Conservation (phyloP, 2,329 filamentous ascomycete genomes). For the Hypoxylon sp. region DNA sequence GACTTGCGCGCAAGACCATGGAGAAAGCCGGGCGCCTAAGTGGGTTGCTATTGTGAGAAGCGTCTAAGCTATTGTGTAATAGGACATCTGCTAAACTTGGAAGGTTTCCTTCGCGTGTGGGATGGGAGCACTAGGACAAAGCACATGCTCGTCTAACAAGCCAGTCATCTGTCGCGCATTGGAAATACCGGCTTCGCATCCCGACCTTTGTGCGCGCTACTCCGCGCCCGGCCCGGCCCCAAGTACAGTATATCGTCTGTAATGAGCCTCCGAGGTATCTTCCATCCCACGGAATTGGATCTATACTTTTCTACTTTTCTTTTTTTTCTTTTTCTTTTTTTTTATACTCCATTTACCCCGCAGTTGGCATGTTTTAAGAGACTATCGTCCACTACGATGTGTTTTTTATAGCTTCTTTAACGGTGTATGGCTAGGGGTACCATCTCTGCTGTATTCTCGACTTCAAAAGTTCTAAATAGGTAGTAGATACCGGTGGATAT, state of each 20-base stretch:
- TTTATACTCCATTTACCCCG: constrained; percentile 30
- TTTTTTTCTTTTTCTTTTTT: no score
- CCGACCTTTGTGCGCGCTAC: background rate
- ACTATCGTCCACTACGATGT: background rate
- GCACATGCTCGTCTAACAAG: constrained; percentile 12
- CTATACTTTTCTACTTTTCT: no score
- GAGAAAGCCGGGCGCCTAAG: constrained; percentile 13
- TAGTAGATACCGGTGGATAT: background rate
- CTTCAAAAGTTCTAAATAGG: background rate
- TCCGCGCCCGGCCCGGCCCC: constrained; percentile 27
- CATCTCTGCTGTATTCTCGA: background rate
- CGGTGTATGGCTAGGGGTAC: background rate
- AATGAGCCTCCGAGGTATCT: constrained; percentile 34
- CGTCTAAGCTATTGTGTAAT: constrained; percentile 24
- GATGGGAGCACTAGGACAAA: background rate
- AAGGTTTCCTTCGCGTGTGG: background rate
- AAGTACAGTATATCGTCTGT: constrained; percentile 24
- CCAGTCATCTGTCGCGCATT: constrained; percentile 39
- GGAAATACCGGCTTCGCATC: constrained; percentile 26
- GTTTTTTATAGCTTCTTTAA: background rate
- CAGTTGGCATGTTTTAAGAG: constrained; percentile 18
- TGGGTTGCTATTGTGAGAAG: constrained; percentile 3
- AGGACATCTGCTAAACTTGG: constrained; percentile 10
- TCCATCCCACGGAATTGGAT: constrained; percentile 20
- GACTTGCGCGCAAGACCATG: constrained; percentile 15